These are phyloP conservation scores for Phoma sp. DNA, from an alignment of 2,329 filamentous ascomycete species.

Conservation along the genomic window DNA sequence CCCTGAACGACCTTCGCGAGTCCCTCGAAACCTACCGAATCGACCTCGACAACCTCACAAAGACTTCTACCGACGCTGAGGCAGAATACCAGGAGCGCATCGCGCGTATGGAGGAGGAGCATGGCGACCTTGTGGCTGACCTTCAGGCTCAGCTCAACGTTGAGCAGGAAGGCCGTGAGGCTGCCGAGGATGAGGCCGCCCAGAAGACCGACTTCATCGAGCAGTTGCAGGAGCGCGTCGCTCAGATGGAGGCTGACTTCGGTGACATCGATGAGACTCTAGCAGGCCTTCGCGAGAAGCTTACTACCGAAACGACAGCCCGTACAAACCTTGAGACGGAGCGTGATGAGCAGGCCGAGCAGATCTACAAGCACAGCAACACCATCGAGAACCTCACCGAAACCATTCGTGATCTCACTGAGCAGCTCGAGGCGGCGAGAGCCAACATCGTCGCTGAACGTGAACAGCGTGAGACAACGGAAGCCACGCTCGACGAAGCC, in stretches of 20 bases:
- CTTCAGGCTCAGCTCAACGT: conserved; percentile 47
- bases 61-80: conserved; percentile 49
- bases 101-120: conserved; percentile 48
- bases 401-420: conserved; percentile 47
- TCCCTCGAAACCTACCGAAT: conserved; percentile 49
- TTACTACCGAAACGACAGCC: conserved; percentile 39
- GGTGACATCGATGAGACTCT: conserved; percentile 42
- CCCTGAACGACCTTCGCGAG: conserved; percentile 45
- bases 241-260: conserved; percentile 46
- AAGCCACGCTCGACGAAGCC: conserved; percentile 51
- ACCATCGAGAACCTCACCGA: conserved; percentile 40
- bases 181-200: conserved; percentile 48
- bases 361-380: conserved; percentile 45
- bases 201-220: conserved; percentile 50
- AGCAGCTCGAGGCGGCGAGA: conserved; percentile 47
- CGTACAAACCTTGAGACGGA: conserved; percentile 47
- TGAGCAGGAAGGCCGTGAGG: conserved; percentile 46
- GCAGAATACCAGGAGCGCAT: conserved; percentile 46
- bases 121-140: conserved; percentile 43
- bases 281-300: conserved; percentile 40
- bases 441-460: conserved; percentile 50
- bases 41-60: conserved; percentile 47
- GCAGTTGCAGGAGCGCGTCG: conserved; percentile 47
- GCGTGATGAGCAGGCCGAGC: conserved; percentile 44
- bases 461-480: conserved; percentile 51